Evolutionary conservation across 768 basidiomycete genomes (phyloP).

Genomic region (Crepidotus variabilis): DNA sequence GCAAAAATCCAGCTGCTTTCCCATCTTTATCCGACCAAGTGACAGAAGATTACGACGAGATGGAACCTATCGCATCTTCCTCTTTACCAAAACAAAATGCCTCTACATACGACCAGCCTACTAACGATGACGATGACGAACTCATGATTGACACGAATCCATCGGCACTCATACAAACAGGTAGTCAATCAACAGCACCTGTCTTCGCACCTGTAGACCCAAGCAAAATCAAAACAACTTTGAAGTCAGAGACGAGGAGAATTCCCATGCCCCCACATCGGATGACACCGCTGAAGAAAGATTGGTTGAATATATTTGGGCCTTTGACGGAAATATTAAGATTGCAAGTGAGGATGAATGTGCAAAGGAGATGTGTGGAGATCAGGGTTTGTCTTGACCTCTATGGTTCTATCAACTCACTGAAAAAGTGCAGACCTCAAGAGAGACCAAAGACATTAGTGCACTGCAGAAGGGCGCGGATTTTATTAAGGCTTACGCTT

Average conservation of each 20-base stretch:
- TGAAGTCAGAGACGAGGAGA: conserved; percentile 83
- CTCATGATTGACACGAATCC: conserved; percentile 43
- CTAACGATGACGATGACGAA: conserved; percentile 23
- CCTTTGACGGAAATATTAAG: conserved; percentile 94
- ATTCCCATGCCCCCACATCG: conserved; percentile 94
- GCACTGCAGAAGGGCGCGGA: conserved; percentile 96
- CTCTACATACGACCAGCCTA: background rate
- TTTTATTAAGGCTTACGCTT: conserved; percentile 90
- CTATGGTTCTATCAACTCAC: background rate
- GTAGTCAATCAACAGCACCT: conserved; percentile 45
- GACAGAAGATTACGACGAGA: conserved; percentile 11
- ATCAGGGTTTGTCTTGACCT: conserved; percentile 63
- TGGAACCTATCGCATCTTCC: conserved; percentile 12
- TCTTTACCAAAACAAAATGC: conserved; percentile 7
- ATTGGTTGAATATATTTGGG: conserved; percentile 94
- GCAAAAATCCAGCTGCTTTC: conserved; percentile 24
- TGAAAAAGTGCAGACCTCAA: conserved; percentile 66
- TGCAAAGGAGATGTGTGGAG: conserved; percentile 84
- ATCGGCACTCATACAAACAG: conserved; percentile 41
- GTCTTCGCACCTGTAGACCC: conserved; percentile 69
- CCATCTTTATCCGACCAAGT: conserved; percentile 17
- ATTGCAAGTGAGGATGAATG: conserved; percentile 97
- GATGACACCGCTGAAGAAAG: conserved; percentile 95
- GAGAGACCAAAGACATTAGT: conserved; percentile 89
- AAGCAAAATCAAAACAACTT: conserved; percentile 46